phyloP scores from a whole-genome alignment of 208 protist genomes.

The Acanthamoeba divionensis region DNA sequence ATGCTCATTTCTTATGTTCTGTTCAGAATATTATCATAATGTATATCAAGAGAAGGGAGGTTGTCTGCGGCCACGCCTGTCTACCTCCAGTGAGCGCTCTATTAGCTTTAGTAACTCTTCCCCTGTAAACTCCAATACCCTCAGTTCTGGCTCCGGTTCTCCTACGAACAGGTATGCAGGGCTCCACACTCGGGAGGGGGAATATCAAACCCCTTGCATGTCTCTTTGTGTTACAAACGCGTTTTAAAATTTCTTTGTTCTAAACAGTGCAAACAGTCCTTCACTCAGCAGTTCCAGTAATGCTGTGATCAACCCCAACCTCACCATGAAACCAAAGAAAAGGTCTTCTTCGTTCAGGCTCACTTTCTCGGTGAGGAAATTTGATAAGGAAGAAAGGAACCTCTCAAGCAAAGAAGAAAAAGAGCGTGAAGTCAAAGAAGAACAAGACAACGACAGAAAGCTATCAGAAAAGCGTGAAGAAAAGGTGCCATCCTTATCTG shows the following conservation, averaged over 20 bases:
- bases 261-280: neutral
- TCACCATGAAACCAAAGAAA: neutral
- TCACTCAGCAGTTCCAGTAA: neutral
- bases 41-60: neutral
- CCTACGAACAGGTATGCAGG: neutral
- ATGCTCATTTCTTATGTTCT: neutral
- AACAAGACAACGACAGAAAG: constrained; percentile 26
- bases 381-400: too few relatives aligned
- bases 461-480: too few relatives aligned
- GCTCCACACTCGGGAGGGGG: neutral
- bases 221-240: neutral
- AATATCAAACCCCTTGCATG: neutral
- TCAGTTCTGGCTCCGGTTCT: neutral
- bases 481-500: too few relatives aligned
- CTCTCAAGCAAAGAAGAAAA: neutral
- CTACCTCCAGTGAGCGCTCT: neutral
- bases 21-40: neutral
- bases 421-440: constrained; percentile 31
- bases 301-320: neutral
- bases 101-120: neutral
- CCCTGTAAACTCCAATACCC: neutral
- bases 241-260: neutral
- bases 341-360: too few relatives aligned
- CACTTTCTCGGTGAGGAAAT: too few relatives aligned
- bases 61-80: neutral